Percentiles rank a stretch among this genome's conserved stretches.
These are phyloP conservation scores for Penicillium salamii DNA, from an alignment of 495 filamentous ascomycete species.

Conservation along the genomic window DNA sequence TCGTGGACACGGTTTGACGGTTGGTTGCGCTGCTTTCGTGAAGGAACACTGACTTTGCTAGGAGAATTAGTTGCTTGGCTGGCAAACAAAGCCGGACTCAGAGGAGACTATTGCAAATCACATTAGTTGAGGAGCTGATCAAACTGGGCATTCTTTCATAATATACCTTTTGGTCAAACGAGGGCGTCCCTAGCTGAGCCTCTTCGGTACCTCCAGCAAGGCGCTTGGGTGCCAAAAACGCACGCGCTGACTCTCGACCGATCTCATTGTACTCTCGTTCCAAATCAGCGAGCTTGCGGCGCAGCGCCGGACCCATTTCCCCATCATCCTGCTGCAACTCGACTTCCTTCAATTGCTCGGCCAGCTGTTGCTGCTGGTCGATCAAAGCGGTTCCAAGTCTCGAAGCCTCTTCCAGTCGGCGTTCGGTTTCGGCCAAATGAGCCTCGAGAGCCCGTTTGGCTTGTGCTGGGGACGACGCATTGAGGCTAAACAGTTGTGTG, in stretches of 20 bases:
- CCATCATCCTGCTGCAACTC: conserved; percentile 73
- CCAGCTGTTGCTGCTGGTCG: conserved; percentile 76
- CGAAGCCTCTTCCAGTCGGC: conserved; percentile 85
- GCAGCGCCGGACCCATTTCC: conserved; percentile 82
- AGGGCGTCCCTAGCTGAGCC: conserved; percentile 53
- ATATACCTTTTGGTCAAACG: conserved; percentile 59
- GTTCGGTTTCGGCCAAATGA: conserved; percentile 86
- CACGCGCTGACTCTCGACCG: conserved; percentile 81
- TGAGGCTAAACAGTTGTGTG: conserved; percentile 72
- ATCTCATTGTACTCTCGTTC: conserved; percentile 96
- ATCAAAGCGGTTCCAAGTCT: conserved; percentile 82
- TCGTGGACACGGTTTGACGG: conserved; percentile 81
- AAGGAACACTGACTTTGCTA: conserved; percentile 81
- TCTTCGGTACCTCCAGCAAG: conserved; percentile 65
- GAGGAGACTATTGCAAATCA: conserved; percentile 52
- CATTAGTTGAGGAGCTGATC: too few species aligned
- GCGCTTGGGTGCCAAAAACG: conserved; percentile 78
- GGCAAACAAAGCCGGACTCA: conserved; percentile 77
- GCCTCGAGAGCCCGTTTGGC: conserved; percentile 86
- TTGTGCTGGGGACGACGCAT: conserved; percentile 75
- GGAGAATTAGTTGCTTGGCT: conserved; percentile 83
- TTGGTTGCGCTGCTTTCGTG: conserved; percentile 86
- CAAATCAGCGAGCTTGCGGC: conserved; percentile 77
- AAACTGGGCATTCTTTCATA: too few species aligned
- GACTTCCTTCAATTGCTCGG: conserved; percentile 78